Conservation (phyloP, 176 grass and related monocot genomes). For the Elymus sibiricus region DNA sequence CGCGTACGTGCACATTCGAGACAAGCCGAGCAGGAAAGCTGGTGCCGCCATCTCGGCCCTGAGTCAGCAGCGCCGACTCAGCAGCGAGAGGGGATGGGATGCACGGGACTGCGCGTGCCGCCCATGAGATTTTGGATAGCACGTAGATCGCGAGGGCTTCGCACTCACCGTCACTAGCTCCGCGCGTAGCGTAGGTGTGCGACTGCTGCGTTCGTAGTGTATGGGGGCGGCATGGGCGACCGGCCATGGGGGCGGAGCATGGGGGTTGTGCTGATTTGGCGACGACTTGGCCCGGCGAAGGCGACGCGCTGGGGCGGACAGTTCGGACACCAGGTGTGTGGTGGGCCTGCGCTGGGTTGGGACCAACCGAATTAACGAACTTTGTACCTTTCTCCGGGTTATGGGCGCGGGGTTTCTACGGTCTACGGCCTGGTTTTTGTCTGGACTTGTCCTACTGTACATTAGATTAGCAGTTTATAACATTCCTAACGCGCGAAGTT, state of each 20-base stretch:
- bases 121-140: constrained; percentile 18
- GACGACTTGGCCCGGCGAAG: neutral
- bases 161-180: neutral
- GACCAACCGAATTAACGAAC: neutral
- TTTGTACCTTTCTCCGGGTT: neutral
- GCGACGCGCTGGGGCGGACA: neutral
- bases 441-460: neutral
- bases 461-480: too few relatives aligned
- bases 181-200: neutral
- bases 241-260: neutral
- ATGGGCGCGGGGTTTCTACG: neutral
- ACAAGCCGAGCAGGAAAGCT: neutral
- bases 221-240: constrained; percentile 9
- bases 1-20: neutral
- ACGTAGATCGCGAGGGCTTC: neutral
- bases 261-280: neutral
- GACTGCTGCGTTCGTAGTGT: neutral
- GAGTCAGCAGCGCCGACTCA: neutral
- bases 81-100: neutral
- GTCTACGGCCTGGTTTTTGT: neutral
- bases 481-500: neutral
- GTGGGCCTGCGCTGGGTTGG: neutral
- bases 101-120: constrained; percentile 4
- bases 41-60: neutral
- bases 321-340: neutral